Conservation (phyloP, 352 stramenopile species). For the Phytophthora tentaculata region DNA sequence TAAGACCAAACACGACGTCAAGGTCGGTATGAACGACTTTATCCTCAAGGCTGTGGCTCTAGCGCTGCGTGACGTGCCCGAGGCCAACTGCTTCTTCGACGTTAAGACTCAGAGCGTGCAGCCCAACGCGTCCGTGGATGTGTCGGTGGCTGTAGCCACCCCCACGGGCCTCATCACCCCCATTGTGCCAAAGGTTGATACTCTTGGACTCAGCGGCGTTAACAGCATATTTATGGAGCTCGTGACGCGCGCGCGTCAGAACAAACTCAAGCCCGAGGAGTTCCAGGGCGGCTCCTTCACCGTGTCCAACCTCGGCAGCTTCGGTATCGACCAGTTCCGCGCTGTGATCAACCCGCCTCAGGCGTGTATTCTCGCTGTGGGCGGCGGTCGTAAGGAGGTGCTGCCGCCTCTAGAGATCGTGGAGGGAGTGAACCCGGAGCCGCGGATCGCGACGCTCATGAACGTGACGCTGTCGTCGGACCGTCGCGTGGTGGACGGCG, state of each 20-base stretch:
- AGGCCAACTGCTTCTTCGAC: constrained; percentile 90
- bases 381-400: constrained; percentile 91
- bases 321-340: constrained; percentile 98
- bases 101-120: constrained; percentile 65
- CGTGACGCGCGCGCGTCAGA: constrained; percentile 93
- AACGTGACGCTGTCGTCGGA: constrained; percentile 97
- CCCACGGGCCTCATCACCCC: constrained; percentile 98
- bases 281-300: constrained; percentile 99
- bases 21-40: constrained; percentile 99
- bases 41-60: constrained; percentile 98
- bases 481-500: constrained; percentile 97
- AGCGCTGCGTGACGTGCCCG: constrained; percentile 96
- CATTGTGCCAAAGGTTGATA: constrained; percentile 96
- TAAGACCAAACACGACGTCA: constrained; percentile 92
- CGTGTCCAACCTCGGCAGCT: constrained; percentile 98
- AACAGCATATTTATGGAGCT: constrained; percentile 97
- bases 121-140: constrained; percentile 93
- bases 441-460: constrained; percentile 92
- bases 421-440: constrained; percentile 75
- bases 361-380: constrained; percentile 98
- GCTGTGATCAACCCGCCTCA: constrained; percentile 99
- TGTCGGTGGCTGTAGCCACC: constrained; percentile 98
- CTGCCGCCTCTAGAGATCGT: constrained; percentile 56
- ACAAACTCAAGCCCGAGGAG: constrained; percentile 99
- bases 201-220: constrained; percentile 94